These are phyloP conservation scores for Phytopythium aichiense DNA, from an alignment of 352 stramenopile genomes.

Conservation along the genomic window DNA sequence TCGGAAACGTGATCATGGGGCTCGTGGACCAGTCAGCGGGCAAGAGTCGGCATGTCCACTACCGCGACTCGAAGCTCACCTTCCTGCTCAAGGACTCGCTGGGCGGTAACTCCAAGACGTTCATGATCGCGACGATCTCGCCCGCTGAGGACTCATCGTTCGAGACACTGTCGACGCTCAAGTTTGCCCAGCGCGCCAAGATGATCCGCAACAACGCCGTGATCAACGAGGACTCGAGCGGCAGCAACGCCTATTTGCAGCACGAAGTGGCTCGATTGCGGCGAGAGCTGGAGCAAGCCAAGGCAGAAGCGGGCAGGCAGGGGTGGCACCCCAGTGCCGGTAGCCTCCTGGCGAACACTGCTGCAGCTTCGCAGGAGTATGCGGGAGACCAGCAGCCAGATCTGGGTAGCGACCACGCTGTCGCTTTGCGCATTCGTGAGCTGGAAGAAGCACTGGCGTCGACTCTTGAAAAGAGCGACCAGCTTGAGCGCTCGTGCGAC, in stretches of 20 bases:
- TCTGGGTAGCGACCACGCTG: conserved; percentile 23
- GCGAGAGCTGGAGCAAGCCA: conserved; percentile 51
- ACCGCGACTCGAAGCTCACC: conserved; percentile 84
- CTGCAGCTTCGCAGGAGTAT: not conserved
- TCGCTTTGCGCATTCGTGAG: conserved; percentile 47
- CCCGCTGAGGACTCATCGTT: conserved; percentile 83
- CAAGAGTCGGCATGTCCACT: conserved; percentile 81
- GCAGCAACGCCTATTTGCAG: conserved; percentile 57
- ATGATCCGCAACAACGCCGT: conserved; percentile 83
- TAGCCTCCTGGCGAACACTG: not conserved
- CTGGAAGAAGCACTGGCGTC: conserved; percentile 58
- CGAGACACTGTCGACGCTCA: conserved; percentile 81
- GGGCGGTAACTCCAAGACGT: conserved; percentile 84
- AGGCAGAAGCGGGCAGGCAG: conserved; percentile 1
- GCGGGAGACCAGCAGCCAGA: conserved; percentile 3
- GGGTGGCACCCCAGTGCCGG: not conserved
- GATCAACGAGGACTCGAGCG: conserved; percentile 79
- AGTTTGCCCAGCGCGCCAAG: conserved; percentile 83
- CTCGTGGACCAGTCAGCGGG: conserved; percentile 76
- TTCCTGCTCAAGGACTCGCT: conserved; percentile 84
- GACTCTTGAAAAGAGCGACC: conserved; percentile 55
- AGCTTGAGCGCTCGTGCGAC: conserved; percentile 48
- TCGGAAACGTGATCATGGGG: conserved; percentile 94
- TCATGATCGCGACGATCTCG: conserved; percentile 82
- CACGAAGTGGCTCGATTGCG: conserved; percentile 68